These are phyloP conservation scores for Herpetomonas tarakana DNA, from an alignment of 208 protist genomes.

Conservation along the genomic window DNA sequence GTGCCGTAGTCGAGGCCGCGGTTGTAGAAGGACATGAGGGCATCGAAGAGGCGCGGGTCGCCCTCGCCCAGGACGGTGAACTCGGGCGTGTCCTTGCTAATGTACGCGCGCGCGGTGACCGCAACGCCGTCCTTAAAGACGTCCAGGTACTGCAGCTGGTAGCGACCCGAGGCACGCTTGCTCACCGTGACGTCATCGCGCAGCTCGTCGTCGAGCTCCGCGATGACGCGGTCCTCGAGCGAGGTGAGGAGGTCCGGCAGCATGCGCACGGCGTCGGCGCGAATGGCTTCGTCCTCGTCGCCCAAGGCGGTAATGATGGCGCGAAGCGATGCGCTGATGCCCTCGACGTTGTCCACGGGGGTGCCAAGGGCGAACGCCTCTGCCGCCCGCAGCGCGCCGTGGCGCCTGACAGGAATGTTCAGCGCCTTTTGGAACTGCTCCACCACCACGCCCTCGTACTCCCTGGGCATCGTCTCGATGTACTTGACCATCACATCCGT, in stretches of 20 bases:
- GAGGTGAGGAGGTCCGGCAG: conserved; percentile 58
- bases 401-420: conserved; percentile 52
- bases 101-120: conserved; percentile 54
- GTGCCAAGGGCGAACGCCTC: conserved; percentile 66
- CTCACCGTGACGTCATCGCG: conserved; percentile 68
- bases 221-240: conserved; percentile 62
- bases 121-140: conserved; percentile 63
- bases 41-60: conserved; percentile 78
- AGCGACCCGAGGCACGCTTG: conserved; percentile 78
- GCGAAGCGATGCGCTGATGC: conserved; percentile 61
- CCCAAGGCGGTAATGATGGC: conserved; percentile 67
- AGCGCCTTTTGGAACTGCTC: conserved; percentile 66
- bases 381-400: conserved; percentile 65
- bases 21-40: conserved; percentile 85
- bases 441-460: conserved; percentile 53
- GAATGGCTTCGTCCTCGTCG: conserved; percentile 42
- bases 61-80: conserved; percentile 75
- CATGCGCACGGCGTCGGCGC: conserved; percentile 47
- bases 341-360: conserved; percentile 62
- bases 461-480: conserved; percentile 36
- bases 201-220: conserved; percentile 66
- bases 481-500: conserved; percentile 59
- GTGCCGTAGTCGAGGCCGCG: conserved; percentile 88
- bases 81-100: conserved; percentile 43
- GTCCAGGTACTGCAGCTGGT: conserved; percentile 80